Conservation (phyloP, 2,329 filamentous ascomycete species). For the Kalmusia sp. region DNA sequence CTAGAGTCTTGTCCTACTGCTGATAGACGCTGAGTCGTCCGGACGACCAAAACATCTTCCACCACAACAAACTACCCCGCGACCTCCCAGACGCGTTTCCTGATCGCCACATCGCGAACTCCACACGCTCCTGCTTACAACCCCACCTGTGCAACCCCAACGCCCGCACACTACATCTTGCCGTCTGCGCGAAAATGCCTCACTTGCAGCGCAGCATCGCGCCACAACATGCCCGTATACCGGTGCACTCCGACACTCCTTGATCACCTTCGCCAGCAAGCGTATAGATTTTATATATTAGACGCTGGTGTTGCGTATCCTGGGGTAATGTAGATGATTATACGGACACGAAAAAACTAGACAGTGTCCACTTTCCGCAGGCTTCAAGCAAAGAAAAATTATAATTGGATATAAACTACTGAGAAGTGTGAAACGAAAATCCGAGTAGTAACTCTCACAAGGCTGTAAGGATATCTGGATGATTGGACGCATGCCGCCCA, state of each 20-base stretch:
- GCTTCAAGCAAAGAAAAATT: slow-evolving; percentile 8
- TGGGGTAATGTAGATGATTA: background rate
- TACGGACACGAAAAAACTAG: no score
- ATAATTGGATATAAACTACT: slow-evolving; percentile 25
- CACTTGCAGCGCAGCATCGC: slow-evolving; percentile 30
- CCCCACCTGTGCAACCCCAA: background rate
- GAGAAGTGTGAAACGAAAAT: slow-evolving; percentile 9
- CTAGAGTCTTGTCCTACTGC: no score
- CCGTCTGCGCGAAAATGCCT: slow-evolving; percentile 34
- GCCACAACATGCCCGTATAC: background rate
- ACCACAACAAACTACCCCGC: no score
- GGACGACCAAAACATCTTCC: no score
- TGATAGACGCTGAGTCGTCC: no score
- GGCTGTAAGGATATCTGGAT: background rate
- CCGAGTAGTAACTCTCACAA: no score
- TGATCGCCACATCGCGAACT: slow-evolving; percentile 8
- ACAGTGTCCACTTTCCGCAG: background rate
- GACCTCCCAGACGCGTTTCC: no score
- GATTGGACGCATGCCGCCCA: background rate
- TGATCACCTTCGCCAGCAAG: background rate
- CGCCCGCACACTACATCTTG: background rate
- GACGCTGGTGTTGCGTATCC: no score
- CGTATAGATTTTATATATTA: no score
- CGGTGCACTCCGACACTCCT: background rate
- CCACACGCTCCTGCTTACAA: slow-evolving; percentile 4